Evolutionary conservation across 768 basidiomycete species (phyloP).

Genomic region (Lanmaoa rubissima): DNA sequence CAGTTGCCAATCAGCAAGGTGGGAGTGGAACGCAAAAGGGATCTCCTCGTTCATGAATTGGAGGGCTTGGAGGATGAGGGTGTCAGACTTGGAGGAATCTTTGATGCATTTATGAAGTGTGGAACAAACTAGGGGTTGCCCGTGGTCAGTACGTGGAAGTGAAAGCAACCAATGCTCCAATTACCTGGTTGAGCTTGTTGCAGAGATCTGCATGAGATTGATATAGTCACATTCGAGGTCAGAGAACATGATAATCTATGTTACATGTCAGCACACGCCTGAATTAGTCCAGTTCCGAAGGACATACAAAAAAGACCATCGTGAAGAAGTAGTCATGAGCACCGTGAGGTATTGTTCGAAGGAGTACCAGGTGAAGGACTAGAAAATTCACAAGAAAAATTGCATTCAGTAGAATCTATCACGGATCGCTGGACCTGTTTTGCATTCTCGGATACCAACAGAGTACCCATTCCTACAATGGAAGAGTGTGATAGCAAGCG

Average conservation of each 20-base stretch:
- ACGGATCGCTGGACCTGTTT: background rate
- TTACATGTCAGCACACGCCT: background rate
- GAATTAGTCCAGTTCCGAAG: background rate
- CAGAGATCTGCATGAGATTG: constrained; percentile 98
- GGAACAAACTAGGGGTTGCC: constrained; percentile 72
- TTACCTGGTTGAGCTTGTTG: constrained; percentile 96
- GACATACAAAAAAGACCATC: constrained; percentile 97
- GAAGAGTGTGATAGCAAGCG: too few relatives aligned
- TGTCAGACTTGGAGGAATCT: too few relatives aligned
- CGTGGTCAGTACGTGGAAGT: background rate
- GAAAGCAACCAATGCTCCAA: background rate
- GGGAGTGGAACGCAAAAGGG: too few relatives aligned
- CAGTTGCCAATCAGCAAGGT: too few relatives aligned
- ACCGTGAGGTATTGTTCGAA: constrained; percentile 40
- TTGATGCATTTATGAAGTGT: too few relatives aligned
- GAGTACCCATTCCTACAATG: too few relatives aligned
- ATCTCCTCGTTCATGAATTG: too few relatives aligned
- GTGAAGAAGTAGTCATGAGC: constrained; percentile 61
- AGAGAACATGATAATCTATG: constrained; percentile 99
- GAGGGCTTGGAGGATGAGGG: too few relatives aligned
- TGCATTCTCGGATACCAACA: background rate
- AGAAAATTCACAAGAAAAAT: constrained; percentile 44
- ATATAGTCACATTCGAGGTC: constrained; percentile 99
- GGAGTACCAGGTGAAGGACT: constrained; percentile 45
- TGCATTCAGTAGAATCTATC: constrained; percentile 20